phyloP scores from a whole-genome alignment of 305 asterid species.

The Solanum aculeatissimum region DNA sequence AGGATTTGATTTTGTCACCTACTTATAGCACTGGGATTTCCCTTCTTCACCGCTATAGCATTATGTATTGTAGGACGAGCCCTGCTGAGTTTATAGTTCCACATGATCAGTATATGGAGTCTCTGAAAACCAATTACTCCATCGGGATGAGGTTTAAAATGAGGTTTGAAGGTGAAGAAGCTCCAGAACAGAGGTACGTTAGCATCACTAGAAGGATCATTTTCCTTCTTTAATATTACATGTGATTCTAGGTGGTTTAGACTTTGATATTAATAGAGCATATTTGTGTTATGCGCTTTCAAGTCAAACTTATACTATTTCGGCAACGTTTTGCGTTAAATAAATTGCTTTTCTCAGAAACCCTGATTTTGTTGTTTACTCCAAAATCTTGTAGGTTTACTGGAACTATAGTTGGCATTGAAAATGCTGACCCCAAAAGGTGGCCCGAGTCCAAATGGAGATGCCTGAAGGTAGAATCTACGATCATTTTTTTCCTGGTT shows the following conservation, averaged over 20 bases:
- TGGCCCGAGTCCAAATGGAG: conserved; percentile 15
- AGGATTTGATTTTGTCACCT: background rate
- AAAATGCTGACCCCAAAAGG: background rate
- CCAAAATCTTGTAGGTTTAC: conserved; percentile 5
- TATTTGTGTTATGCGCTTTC: background rate
- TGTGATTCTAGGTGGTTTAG: background rate
- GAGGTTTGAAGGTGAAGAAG: conserved; percentile 27
- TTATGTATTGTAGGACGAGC: conserved; percentile 8
- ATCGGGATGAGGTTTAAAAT: conserved; percentile 23
- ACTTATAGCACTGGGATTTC: background rate
- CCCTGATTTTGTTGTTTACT: background rate
- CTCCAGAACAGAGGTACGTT: conserved; percentile 15
- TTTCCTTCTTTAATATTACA: background rate
- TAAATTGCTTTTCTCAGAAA: background rate
- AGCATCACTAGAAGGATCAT: background rate
- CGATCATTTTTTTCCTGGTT: background rate
- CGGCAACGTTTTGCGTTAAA: background rate
- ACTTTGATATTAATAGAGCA: background rate
- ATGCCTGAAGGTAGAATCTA: conserved; percentile 10
- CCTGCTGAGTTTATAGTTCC: conserved; percentile 16
- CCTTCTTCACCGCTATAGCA: background rate
- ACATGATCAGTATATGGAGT: conserved; percentile 15
- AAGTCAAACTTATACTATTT: background rate
- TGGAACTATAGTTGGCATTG: conserved; percentile 13
- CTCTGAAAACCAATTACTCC: conserved; percentile 8